These are phyloP conservation scores for Monosporascus sp. DNA, from an alignment of 2,329 filamentous ascomycete genomes.

Conservation along the genomic window DNA sequence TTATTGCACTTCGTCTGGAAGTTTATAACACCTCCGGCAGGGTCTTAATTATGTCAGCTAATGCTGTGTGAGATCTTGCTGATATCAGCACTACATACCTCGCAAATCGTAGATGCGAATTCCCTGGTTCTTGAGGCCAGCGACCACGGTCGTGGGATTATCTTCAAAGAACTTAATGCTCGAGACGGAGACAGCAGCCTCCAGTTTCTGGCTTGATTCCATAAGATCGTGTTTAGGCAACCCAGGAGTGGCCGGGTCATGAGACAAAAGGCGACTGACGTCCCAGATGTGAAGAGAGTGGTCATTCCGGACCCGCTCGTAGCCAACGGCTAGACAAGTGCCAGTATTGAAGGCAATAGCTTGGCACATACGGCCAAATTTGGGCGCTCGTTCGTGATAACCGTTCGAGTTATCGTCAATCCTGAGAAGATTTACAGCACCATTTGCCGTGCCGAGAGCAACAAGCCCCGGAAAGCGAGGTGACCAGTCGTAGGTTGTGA, in stretches of 20 bases:
- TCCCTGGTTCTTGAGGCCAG: slow-evolving; percentile 69
- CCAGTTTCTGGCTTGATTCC: slow-evolving; percentile 53
- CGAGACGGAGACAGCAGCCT: slow-evolving; percentile 68
- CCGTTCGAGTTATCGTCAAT: slow-evolving; percentile 66
- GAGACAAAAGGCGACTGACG: slow-evolving; percentile 54
- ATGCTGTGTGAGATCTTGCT: background rate
- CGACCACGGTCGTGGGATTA: slow-evolving; percentile 68
- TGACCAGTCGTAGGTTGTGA: slow-evolving; percentile 65
- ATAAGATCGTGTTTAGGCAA: slow-evolving; percentile 46
- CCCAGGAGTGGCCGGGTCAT: slow-evolving; percentile 41
- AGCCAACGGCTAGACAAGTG: slow-evolving; percentile 68
- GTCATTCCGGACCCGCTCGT: slow-evolving; percentile 77
- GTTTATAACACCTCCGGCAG: slow-evolving; percentile 47
- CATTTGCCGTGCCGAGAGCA: slow-evolving; percentile 68
- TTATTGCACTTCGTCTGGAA: slow-evolving; percentile 64
- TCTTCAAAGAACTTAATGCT: slow-evolving; percentile 79
- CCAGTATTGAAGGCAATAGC: slow-evolving; percentile 73
- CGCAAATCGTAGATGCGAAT: slow-evolving; percentile 73
- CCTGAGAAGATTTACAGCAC: slow-evolving; percentile 68
- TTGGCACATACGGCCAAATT: slow-evolving; percentile 72
- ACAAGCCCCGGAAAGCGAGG: slow-evolving; percentile 59
- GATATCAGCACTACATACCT: slow-evolving; percentile 41
- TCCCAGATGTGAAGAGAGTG: slow-evolving; percentile 81
- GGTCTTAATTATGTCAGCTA: slow-evolving; percentile 30
- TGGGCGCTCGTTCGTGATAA: slow-evolving; percentile 62